Percentiles rank a stretch among this genome's conserved stretches.
Evolutionary conservation across 2,329 filamentous ascomycete species (phyloP).

Genomic region (Diaporthe eres): DNA sequence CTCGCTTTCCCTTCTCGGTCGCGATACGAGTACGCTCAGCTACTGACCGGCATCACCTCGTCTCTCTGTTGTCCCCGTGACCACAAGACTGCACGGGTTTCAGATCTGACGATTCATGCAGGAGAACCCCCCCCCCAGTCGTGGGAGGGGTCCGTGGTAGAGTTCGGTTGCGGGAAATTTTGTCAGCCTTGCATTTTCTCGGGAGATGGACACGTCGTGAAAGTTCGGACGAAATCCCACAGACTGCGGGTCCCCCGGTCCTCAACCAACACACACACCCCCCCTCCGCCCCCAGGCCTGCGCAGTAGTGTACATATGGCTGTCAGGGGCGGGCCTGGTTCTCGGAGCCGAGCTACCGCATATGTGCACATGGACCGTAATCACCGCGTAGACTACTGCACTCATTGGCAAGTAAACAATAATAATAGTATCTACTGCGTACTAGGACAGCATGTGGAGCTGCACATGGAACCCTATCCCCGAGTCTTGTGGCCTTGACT

Average conservation of each 20-base stretch:
- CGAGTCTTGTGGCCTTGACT: slow-evolving; percentile 5
- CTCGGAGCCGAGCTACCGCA: slow-evolving; percentile 32
- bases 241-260: slow-evolving; percentile 10
- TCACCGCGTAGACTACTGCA: background rate
- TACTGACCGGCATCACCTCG: slow-evolving; percentile 4
- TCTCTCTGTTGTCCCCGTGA: slow-evolving; percentile 3
- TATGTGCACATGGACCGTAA: slow-evolving; percentile 14
- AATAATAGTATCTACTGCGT: background rate
- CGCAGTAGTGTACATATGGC: slow-evolving; percentile 23
- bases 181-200: slow-evolving; percentile 24
- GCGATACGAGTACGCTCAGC: background rate
- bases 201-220: slow-evolving; percentile 24
- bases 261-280: background rate
- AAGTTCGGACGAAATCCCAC: slow-evolving; percentile 36
- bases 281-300: background rate
- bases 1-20: background rate
- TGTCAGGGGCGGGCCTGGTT: slow-evolving; percentile 20
- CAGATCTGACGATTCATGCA: slow-evolving; percentile 31
- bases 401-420: background rate
- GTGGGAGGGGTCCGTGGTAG: slow-evolving; percentile 4
- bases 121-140: background rate
- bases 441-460: background rate
- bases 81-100: slow-evolving; percentile 17
- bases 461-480: background rate
- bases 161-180: slow-evolving; percentile 31